These are phyloP conservation scores for Coriolopsis trogii DNA, from an alignment of 1,284 basidiomycete genomes.

Conservation along the genomic window DNA sequence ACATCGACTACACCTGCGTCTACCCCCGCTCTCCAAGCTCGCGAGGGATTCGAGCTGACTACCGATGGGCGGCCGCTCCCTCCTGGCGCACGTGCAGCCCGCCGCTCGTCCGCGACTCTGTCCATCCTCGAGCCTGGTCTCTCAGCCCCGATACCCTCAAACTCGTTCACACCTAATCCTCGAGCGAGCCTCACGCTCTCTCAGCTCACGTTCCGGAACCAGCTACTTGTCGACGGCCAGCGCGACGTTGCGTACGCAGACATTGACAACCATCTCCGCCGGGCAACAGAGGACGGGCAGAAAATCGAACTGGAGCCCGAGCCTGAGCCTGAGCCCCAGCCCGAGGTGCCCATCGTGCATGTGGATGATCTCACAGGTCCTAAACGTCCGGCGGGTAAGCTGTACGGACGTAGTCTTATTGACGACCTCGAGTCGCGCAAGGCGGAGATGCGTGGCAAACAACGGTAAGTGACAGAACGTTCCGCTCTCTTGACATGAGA, in stretches of 20 bases:
- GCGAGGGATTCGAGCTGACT: conserved; percentile 64
- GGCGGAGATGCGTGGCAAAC: conserved; percentile 71
- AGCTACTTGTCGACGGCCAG: conserved; percentile 66
- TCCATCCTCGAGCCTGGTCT: conserved; percentile 30
- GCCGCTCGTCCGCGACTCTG: conserved; percentile 44
- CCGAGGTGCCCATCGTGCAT: conserved; percentile 39
- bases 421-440: conserved; percentile 80
- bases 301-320: conserved; percentile 57
- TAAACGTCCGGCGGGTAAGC: conserved; percentile 68
- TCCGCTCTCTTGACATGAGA: background rate
- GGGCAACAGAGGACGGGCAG: conserved; percentile 73
- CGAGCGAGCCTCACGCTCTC: conserved; percentile 66
- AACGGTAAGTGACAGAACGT: conserved; percentile 54
- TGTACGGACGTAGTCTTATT: conserved; percentile 80
- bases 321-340: conserved; percentile 38
- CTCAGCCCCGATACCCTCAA: conserved; percentile 42
- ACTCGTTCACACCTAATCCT: conserved; percentile 79
- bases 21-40: conserved; percentile 36
- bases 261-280: conserved; percentile 57
- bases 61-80: conserved; percentile 72
- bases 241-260: conserved; percentile 64
- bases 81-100: conserved; percentile 61
- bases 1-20: conserved; percentile 35
- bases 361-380: conserved; percentile 42
- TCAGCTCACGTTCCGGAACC: conserved; percentile 81